A percentile compares a stretch with the other conserved stretches of the same genome.
Conservation (phyloP, 2,329 filamentous ascomycete genomes). For the Teratosphaeria zuluensis region DNA sequence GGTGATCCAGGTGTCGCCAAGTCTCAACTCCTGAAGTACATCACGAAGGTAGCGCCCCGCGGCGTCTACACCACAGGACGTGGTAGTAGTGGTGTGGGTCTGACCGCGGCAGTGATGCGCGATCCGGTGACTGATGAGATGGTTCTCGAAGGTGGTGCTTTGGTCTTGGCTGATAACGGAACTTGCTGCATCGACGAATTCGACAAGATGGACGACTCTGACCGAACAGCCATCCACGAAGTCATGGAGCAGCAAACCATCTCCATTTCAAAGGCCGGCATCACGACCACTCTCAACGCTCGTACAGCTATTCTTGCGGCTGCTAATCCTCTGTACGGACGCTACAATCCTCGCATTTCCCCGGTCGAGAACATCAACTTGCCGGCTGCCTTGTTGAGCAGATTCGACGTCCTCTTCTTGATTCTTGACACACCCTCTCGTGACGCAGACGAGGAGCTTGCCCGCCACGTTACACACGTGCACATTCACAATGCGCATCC, state of each 20-base stretch:
- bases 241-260: conserved; percentile 86
- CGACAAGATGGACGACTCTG: conserved; percentile 81
- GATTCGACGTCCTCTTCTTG: conserved; percentile 94
- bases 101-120: conserved; percentile 74
- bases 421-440: conserved; percentile 89
- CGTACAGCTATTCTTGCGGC: conserved; percentile 77
- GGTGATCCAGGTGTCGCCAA: conserved; percentile 99
- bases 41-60: conserved; percentile 92
- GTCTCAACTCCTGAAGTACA: conserved; percentile 96
- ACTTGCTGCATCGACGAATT: conserved; percentile 84
- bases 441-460: conserved; percentile 84
- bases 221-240: conserved; percentile 75
- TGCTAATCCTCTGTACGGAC: conserved; percentile 92
- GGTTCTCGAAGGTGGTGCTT: conserved; percentile 70
- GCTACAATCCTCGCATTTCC: conserved; percentile 94
- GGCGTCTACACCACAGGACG: conserved; percentile 77
- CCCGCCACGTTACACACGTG: conserved; percentile 89
- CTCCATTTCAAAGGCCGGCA: conserved; percentile 82
- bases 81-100: conserved; percentile 71
- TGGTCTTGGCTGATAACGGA: conserved; percentile 72
- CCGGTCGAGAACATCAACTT: conserved; percentile 99
- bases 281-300: conserved; percentile 92
- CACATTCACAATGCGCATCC: conserved; percentile 96
- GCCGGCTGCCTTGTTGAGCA: conserved; percentile 88
- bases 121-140: conserved; percentile 78